Conservation (phyloP, 257 asterid genomes). For the Mentha longifolia region DNA sequence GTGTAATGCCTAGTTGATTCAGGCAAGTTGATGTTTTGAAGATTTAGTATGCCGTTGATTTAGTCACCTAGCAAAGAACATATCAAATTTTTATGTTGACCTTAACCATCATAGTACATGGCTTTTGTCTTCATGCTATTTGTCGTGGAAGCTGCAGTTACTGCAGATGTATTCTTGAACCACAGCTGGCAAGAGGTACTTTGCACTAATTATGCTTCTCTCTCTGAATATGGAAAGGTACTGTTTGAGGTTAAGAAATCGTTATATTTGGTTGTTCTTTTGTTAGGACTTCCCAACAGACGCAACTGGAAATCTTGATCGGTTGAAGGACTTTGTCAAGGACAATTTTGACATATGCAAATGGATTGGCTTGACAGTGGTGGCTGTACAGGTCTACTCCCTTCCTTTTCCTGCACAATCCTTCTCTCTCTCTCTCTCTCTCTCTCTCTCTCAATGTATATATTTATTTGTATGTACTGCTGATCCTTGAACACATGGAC, state of each 20-base stretch:
- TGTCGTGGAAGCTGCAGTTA: slow-evolving; percentile 78
- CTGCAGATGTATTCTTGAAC: slow-evolving; percentile 78
- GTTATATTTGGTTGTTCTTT: slow-evolving; percentile 9
- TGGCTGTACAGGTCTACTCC: slow-evolving; percentile 70
- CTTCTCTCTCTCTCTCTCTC: slow-evolving; percentile 17
- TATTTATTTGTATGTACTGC: background rate
- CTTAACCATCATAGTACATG: slow-evolving; percentile 73
- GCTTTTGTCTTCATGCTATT: slow-evolving; percentile 61
- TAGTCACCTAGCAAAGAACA: slow-evolving; percentile 1
- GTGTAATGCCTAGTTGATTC: background rate
- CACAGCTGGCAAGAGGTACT: slow-evolving; percentile 86
- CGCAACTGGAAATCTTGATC: slow-evolving; percentile 71
- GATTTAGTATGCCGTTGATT: background rate
- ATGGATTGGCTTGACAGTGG: slow-evolving; percentile 78
- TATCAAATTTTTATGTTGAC: slow-evolving; percentile 39
- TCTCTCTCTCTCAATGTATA: background rate
- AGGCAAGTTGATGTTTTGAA: no score
- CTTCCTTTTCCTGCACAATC: slow-evolving; percentile 22
- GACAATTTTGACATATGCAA: slow-evolving; percentile 79
- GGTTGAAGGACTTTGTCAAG: slow-evolving; percentile 64
- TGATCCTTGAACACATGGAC: background rate
- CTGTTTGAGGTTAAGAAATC: slow-evolving; percentile 19
- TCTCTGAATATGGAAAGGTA: slow-evolving; percentile 8
- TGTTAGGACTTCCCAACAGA: slow-evolving; percentile 89
- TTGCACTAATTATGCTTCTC: slow-evolving; percentile 23